Evolutionary conservation across 345 rosid genomes (phyloP), one percentile per base, ranked within the genome.

Genomic region (Sisymbrium irio): DNA sequence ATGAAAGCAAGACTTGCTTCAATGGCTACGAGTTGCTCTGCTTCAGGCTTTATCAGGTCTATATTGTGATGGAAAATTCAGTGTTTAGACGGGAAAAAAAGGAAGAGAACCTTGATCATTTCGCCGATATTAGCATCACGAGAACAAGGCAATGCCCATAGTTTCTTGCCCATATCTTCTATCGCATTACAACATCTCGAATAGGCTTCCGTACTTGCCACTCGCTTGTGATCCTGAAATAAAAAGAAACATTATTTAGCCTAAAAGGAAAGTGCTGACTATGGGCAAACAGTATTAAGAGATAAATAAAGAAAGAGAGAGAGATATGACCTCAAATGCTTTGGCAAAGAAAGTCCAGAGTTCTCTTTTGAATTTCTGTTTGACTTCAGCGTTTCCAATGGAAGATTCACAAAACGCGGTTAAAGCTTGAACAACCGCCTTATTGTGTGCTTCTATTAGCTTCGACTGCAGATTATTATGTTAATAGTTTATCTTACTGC

Each of bases 121-220:
- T 64, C 53, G 25, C 64, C 75, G 9, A 77, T 41, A 35, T 58
- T 74, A 54, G 83, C 82, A 65, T 74, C 73, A 36, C 61, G 61
- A 65, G 74, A 75, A 39, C 67, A 78, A 62, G 79, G 77, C 62
- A 78, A 76, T 73, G 76, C 79, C 73, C 67, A 69, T 68, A 85
- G 65, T 69, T 77, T 79, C 69, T 74, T 79, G 54, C 78, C 80
- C 84, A 85, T 80, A 77, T 73, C 54, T 76, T 80, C 80, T 71
- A 82, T 71, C 27, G 82, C 81, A 70, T 58, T 74, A 58, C 74
- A 82, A 68, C 83, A 82, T 60, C 74, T 80, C 20, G 78, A 73
- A 67, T 85, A 84, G 3, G 80, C 82, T 64, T 78, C 84, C 72
- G 73, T 41, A 70, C 57, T 45, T 33, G 71, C 78, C 67, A 72